Evolutionary conservation across 768 basidiomycete species (phyloP).

Genomic region (Fomitopsis pulvina): DNA sequence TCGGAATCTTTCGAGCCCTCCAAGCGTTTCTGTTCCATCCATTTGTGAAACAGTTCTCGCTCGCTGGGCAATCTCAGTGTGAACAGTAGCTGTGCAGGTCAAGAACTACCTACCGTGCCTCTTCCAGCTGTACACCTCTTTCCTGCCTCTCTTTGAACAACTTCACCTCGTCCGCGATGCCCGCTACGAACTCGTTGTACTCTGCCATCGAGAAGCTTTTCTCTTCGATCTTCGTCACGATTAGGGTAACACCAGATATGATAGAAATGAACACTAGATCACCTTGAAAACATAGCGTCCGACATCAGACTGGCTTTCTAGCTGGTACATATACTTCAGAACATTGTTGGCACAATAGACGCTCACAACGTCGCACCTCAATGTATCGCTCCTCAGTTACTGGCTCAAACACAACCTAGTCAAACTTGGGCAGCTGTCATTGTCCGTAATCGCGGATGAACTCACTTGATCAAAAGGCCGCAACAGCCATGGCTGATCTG

Average conservation of each 20-base stretch:
- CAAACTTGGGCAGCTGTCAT: not conserved
- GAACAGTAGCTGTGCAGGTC: not conserved
- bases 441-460: not conserved
- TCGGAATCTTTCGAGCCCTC: slow-evolving; percentile 2
- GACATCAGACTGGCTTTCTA: slow-evolving; percentile 44
- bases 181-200: slow-evolving; percentile 36
- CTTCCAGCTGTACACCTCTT: slow-evolving; percentile 31
- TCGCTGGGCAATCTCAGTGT: slow-evolving; percentile 4
- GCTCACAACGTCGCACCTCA: slow-evolving; percentile 27
- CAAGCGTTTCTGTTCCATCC: slow-evolving; percentile 7
- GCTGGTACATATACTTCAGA: slow-evolving; percentile 22
- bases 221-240: slow-evolving; percentile 37
- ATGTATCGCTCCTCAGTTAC: slow-evolving; percentile 43
- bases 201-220: slow-evolving; percentile 46
- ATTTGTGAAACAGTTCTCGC: slow-evolving; percentile 5
- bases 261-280: not conserved
- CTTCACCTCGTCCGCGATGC: slow-evolving; percentile 34
- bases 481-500: slow-evolving; percentile 52
- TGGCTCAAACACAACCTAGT: slow-evolving; percentile 45
- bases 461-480: slow-evolving; percentile 57
- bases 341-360: not conserved
- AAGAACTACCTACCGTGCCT: slow-evolving; percentile 26
- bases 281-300: slow-evolving; percentile 50
- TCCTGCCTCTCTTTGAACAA: slow-evolving; percentile 37
- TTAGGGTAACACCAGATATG: not conserved